phyloP scores from a whole-genome alignment of 2,329 filamentous ascomycete genomes.

The Clarireedia homoeocarpa region DNA sequence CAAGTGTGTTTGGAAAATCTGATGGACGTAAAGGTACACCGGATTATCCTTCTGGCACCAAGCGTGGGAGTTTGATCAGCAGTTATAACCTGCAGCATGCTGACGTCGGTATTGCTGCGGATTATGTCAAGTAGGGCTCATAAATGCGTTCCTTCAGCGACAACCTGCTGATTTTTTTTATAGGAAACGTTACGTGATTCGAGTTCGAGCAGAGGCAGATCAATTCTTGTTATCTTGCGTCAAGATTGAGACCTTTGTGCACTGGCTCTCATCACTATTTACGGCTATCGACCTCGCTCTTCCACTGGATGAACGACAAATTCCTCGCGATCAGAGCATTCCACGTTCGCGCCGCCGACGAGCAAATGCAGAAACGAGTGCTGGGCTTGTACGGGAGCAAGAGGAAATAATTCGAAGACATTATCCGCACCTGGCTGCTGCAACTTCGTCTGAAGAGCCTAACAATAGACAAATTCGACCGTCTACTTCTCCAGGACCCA shows the following conservation, averaged over 20 bases:
- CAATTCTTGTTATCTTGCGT: slow-evolving; percentile 64
- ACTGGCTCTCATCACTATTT: slow-evolving; percentile 61
- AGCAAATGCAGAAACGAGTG: slow-evolving; percentile 12
- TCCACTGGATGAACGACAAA: slow-evolving; percentile 62
- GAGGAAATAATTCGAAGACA: slow-evolving; percentile 20
- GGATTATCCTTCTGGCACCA: slow-evolving; percentile 44
- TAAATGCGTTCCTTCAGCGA: neutral
- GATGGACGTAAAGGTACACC: slow-evolving; percentile 41
- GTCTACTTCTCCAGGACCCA: neutral
- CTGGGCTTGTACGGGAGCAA: slow-evolving; percentile 17
- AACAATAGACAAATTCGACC: neutral
- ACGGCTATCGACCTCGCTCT: slow-evolving; percentile 66
- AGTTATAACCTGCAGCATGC: slow-evolving; percentile 69
- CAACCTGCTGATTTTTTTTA: neutral
- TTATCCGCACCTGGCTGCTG: slow-evolving; percentile 14
- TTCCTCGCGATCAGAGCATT: slow-evolving; percentile 54
- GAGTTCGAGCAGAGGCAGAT: slow-evolving; percentile 65
- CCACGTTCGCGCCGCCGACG: slow-evolving; percentile 32
- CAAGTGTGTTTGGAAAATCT: slow-evolving; percentile 43
- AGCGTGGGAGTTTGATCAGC: slow-evolving; percentile 48
- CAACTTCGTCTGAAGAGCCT: neutral
- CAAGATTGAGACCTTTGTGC: slow-evolving; percentile 56
- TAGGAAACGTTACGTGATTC: slow-evolving; percentile 52
- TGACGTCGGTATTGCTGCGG: slow-evolving; percentile 65
- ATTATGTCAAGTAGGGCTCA: slow-evolving; percentile 58